Evolutionary conservation across 2,329 filamentous ascomycete genomes (phyloP).

Genomic region (Penicillium verrucosum): DNA sequence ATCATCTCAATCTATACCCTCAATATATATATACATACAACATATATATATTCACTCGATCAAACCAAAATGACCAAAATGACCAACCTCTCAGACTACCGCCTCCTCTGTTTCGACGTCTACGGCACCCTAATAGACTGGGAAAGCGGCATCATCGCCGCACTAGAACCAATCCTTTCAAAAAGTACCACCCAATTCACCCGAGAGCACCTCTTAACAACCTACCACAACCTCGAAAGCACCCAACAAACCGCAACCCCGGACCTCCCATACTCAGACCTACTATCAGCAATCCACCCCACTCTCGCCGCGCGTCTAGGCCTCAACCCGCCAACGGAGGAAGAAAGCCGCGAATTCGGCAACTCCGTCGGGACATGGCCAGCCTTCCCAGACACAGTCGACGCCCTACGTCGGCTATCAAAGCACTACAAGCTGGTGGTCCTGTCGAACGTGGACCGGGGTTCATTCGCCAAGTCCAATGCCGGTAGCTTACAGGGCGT

Average conservation of each 20-base stretch:
- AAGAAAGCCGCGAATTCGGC: slow-evolving; percentile 49
- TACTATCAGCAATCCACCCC: slow-evolving; percentile 52
- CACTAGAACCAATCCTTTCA: slow-evolving; percentile 47
- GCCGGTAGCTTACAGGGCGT: slow-evolving; percentile 49
- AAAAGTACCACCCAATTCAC: slow-evolving; percentile 40
- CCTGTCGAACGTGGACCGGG: slow-evolving; percentile 56
- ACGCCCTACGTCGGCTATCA: slow-evolving; percentile 49
- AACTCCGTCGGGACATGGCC: slow-evolving; percentile 52
- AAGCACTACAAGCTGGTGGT: slow-evolving; percentile 55
- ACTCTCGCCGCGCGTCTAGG: slow-evolving; percentile 31
- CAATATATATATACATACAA: not conserved
- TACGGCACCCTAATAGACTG: slow-evolving; percentile 79
- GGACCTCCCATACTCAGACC: slow-evolving; percentile 56
- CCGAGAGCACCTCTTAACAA: slow-evolving; percentile 20
- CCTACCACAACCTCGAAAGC: slow-evolving; percentile 37
- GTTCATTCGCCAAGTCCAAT: slow-evolving; percentile 49
- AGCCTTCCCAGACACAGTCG: slow-evolving; percentile 56
- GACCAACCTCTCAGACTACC: slow-evolving; percentile 38
- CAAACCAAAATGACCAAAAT: slow-evolving; percentile 24
- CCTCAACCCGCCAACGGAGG: slow-evolving; percentile 16
- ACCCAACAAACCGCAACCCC: slow-evolving; percentile 55
- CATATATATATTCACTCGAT: not conserved
- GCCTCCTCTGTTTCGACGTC: slow-evolving; percentile 68
- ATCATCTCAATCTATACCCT: not conserved
- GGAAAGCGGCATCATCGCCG: slow-evolving; percentile 62